These are phyloP conservation scores for Trichoderma gamsii DNA, from an alignment of 495 filamentous ascomycete genomes.

Conservation along the genomic window DNA sequence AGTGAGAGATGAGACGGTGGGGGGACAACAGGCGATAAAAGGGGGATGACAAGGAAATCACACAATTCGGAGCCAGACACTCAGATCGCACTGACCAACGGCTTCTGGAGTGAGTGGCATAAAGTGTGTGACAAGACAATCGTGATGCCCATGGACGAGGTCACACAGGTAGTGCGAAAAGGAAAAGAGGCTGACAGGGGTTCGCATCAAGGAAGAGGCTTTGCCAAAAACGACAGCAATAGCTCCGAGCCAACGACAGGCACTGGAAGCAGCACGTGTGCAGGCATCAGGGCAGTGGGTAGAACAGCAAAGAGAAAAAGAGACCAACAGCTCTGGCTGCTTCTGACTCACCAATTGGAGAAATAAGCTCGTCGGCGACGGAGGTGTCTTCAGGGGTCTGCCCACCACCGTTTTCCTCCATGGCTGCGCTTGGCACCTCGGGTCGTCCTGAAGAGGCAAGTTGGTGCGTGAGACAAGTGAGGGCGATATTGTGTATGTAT, in stretches of 20 bases:
- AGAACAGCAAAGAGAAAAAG: background rate
- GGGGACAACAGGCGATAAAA: too few relatives aligned
- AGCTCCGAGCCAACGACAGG: slow-evolving; percentile 16
- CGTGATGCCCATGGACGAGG: too few relatives aligned
- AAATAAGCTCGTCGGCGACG: slow-evolving; percentile 34
- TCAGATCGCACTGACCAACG: too few relatives aligned
- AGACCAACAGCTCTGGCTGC: background rate
- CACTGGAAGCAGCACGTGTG: slow-evolving; percentile 16
- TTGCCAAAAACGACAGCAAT: slow-evolving; percentile 8
- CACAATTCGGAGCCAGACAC: too few relatives aligned
- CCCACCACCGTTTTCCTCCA: slow-evolving; percentile 33
- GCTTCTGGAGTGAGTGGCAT: too few relatives aligned
- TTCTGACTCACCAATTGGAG: slow-evolving; percentile 44
- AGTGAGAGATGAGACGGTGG: too few relatives aligned
- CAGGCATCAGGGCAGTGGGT: slow-evolving; percentile 5
- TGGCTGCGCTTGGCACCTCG: slow-evolving; percentile 17
- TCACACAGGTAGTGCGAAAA: too few relatives aligned
- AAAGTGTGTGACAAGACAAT: too few relatives aligned
- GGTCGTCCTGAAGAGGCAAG: slow-evolving; percentile 7
- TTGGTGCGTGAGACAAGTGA: slow-evolving; percentile 5
- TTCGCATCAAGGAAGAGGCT: slow-evolving; percentile 1
- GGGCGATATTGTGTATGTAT: too few relatives aligned
- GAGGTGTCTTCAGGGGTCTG: slow-evolving; percentile 41
- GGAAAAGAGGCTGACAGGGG: slow-evolving; percentile 7
- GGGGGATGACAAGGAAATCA: too few relatives aligned